Evolutionary conservation across 495 filamentous ascomycete genomes (phyloP).

Genomic region (Lophiostoma macrostomum): DNA sequence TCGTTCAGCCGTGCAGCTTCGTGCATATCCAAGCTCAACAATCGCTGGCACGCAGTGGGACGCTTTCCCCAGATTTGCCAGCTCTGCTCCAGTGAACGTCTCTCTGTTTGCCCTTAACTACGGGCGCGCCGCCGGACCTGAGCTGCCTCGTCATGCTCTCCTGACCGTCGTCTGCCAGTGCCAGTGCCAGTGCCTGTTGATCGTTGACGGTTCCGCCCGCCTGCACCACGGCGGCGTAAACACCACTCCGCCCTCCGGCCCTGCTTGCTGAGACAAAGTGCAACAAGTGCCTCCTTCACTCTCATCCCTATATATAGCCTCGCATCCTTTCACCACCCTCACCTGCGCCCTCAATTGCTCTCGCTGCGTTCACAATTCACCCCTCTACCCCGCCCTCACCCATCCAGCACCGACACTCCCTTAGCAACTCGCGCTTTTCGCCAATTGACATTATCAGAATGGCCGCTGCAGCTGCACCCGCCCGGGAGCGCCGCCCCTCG

Average conservation of each 20-base stretch:
- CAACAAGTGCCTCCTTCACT: no score
- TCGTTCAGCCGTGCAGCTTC: constrained; percentile 17
- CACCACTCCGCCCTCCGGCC: background rate
- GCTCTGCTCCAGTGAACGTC: background rate
- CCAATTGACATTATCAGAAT: constrained; percentile 22
- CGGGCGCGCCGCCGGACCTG: no score
- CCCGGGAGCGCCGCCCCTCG: constrained; percentile 69
- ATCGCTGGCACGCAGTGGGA: background rate
- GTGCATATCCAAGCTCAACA: constrained; percentile 26
- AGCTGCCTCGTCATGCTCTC: constrained; percentile 5
- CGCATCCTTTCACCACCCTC: background rate
- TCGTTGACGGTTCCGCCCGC: no score
- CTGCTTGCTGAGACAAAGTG: no score
- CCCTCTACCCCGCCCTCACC: constrained; percentile 25
- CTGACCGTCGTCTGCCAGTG: constrained; percentile 9
- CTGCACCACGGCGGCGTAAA: constrained; percentile 9
- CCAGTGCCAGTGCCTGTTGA: background rate
- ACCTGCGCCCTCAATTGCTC: background rate
- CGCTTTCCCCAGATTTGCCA: constrained; percentile 1
- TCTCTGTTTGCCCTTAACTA: no score
- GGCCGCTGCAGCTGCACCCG: constrained; percentile 26
- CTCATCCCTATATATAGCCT: background rate
- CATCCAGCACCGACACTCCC: constrained; percentile 9
- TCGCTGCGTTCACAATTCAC: constrained; percentile 1
- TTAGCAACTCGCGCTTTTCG: constrained; percentile 13